Percentiles rank a stretch among this genome's conserved stretches.
Evolutionary conservation across 441 rosid species (phyloP).

Genomic region (Gossypium trilobum): DNA sequence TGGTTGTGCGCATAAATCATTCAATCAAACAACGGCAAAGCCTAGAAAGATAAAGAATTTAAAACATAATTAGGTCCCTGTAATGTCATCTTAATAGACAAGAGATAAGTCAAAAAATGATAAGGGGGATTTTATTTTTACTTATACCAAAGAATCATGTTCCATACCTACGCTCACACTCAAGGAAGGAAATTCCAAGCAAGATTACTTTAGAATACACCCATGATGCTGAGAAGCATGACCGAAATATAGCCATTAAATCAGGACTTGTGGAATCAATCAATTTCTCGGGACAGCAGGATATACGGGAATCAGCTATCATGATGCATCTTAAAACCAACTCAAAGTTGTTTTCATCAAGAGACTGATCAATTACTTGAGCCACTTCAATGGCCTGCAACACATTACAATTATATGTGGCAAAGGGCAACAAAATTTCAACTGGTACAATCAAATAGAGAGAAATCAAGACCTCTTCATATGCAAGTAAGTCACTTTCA

Average conservation of each 20-base stretch:
- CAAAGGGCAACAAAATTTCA: constrained; percentile 12
- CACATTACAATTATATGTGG: constrained; percentile 17
- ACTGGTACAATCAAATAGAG: constrained; percentile 10
- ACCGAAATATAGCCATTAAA: constrained; percentile 26
- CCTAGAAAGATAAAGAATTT: neutral
- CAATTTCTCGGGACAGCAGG: constrained; percentile 24
- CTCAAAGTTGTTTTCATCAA: constrained; percentile 46
- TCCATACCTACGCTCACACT: constrained; percentile 64
- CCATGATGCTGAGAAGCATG: constrained; percentile 66
- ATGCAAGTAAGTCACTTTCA: constrained; percentile 54
- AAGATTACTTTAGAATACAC: constrained; percentile 74
- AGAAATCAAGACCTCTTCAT: constrained; percentile 69
- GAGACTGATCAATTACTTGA: constrained; percentile 76
- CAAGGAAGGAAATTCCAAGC: constrained; percentile 79
- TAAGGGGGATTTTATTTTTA: neutral
- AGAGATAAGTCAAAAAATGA: neutral
- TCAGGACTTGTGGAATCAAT: constrained; percentile 23
- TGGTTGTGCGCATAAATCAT: neutral
- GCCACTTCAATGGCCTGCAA: constrained; percentile 87
- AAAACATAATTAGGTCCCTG: neutral
- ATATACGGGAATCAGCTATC: constrained; percentile 51
- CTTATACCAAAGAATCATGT: neutral
- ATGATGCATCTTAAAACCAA: constrained; percentile 49
- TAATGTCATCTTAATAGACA: neutral
- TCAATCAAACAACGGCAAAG: neutral